Percentiles rank a stretch among this genome's conserved stretches.
Evolutionary conservation across 345 rosid genomes (phyloP).

Genomic region (Populus davidiana): DNA sequence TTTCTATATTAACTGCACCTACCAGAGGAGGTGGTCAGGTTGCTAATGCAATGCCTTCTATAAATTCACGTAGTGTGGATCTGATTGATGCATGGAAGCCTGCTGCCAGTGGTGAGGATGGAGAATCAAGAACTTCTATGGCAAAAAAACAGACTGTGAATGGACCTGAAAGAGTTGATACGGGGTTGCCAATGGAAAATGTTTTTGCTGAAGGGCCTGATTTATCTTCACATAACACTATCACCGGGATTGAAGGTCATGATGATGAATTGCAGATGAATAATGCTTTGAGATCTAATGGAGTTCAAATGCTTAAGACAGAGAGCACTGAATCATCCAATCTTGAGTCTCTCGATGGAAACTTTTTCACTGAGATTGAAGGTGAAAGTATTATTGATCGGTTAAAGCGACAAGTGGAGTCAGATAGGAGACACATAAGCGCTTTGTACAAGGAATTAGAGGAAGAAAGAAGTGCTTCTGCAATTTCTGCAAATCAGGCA

Average conservation of each 20-base stretch:
- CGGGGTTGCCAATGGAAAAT: not conserved
- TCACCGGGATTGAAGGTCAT: not conserved
- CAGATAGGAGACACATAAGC: conserved; percentile 51
- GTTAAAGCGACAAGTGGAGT: conserved; percentile 69
- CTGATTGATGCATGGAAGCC: conserved; percentile 14
- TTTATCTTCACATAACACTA: not conserved
- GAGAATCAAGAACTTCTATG: not conserved
- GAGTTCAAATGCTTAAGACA: conserved; percentile 24
- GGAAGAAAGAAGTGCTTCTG: conserved; percentile 91
- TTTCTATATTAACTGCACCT: conserved; percentile 17
- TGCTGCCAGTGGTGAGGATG: not conserved
- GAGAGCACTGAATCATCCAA: conserved; percentile 60
- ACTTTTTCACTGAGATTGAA: conserved; percentile 62
- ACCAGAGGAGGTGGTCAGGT: conserved; percentile 20
- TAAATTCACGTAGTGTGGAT: conserved; percentile 17
- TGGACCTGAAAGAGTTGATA: conserved; percentile 26
- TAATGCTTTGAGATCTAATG: not conserved
- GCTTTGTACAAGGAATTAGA: conserved; percentile 74
- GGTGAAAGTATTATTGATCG: conserved; percentile 70
- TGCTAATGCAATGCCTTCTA: conserved; percentile 17
- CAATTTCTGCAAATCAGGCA: conserved; percentile 82
- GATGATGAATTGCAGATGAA: conserved; percentile 45
- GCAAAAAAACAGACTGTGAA: not conserved
- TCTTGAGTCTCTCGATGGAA: conserved; percentile 55
- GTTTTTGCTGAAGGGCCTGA: not conserved